phyloP scores from a whole-genome alignment of 371 early-diverging fungal genomes.

The Mucor sp. region DNA sequence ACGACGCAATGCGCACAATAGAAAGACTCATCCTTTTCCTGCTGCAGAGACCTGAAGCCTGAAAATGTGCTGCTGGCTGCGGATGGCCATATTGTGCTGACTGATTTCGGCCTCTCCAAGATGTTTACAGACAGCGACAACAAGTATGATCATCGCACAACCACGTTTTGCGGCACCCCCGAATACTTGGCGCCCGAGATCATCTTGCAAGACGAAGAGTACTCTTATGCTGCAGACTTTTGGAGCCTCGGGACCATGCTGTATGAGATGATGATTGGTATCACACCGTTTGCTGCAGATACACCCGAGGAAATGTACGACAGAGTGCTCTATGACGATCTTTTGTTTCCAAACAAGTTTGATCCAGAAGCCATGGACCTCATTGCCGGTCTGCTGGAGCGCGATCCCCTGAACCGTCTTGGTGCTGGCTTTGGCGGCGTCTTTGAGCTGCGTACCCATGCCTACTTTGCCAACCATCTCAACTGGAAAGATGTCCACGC shows the following conservation, averaged over 20 bases:
- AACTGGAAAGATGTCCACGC: conserved; percentile 77
- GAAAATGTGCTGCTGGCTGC: conserved; percentile 68
- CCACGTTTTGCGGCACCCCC: conserved; percentile 94
- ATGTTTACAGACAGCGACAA: conserved; percentile 49
- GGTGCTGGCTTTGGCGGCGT: conserved; percentile 60
- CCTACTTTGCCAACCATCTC: conserved; percentile 61
- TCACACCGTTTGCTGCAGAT: conserved; percentile 76
- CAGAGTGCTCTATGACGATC: conserved; percentile 70
- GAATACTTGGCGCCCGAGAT: conserved; percentile 94
- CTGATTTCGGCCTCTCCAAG: conserved; percentile 77
- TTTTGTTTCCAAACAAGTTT: conserved; percentile 65
- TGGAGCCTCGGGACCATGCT: conserved; percentile 97
- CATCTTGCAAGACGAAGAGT: conserved; percentile 68
- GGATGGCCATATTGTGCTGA: conserved; percentile 74
- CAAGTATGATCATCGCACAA: conserved; percentile 59
- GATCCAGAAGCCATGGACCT: conserved; percentile 56
- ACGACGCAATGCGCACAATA: neutral
- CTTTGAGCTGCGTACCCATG: conserved; percentile 65
- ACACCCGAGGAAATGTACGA: conserved; percentile 76
- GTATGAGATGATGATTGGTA: conserved; percentile 79
- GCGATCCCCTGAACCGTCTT: conserved; percentile 65
- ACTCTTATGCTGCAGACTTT: conserved; percentile 91
- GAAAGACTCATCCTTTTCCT: neutral
- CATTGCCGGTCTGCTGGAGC: conserved; percentile 63
- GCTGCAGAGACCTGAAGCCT: conserved; percentile 62